Evolutionary conservation across 2,329 filamentous ascomycete species (phyloP).

Genomic region (Blastomyces parvus): DNA sequence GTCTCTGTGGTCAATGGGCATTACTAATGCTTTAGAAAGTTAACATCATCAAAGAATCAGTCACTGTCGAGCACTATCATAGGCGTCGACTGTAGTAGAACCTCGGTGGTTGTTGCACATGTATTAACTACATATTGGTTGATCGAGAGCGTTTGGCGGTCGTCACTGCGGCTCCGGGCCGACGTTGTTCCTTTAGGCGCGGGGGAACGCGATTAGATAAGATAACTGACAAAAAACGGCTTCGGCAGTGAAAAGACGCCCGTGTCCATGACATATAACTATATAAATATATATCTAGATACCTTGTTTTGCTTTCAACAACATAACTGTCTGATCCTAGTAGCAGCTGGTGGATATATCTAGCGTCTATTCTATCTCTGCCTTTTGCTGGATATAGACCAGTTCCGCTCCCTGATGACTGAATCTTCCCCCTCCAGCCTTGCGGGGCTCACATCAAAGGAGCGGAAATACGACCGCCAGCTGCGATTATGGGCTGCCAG

Average conservation of each 20-base stretch:
- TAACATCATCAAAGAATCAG: not conserved
- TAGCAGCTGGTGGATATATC: not conserved
- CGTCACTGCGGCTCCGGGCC: too few relatives aligned
- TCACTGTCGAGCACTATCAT: too few relatives aligned
- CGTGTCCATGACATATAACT: not conserved
- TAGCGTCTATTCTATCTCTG: not conserved
- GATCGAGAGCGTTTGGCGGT: too few relatives aligned
- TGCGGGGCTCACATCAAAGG: slow-evolving; percentile 48
- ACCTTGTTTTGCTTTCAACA: not conserved
- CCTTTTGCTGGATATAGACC: not conserved
- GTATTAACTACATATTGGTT: too few relatives aligned
- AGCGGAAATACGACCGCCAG: slow-evolving; percentile 86
- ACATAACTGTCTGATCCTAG: not conserved
- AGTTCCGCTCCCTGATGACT: slow-evolving; percentile 21
- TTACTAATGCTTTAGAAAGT: not conserved
- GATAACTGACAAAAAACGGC: not conserved
- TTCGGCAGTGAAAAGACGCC: too few relatives aligned
- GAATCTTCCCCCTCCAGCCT: slow-evolving; percentile 29
- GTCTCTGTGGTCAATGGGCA: not conserved
- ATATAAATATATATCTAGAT: not conserved
- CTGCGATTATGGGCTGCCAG: slow-evolving; percentile 89
- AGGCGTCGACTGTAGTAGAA: not conserved
- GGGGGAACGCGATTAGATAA: not conserved
- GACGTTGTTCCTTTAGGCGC: not conserved
- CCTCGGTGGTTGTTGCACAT: not conserved